Conservation (phyloP, 164 flowering plant species). For the Vitis rupestris region DNA sequence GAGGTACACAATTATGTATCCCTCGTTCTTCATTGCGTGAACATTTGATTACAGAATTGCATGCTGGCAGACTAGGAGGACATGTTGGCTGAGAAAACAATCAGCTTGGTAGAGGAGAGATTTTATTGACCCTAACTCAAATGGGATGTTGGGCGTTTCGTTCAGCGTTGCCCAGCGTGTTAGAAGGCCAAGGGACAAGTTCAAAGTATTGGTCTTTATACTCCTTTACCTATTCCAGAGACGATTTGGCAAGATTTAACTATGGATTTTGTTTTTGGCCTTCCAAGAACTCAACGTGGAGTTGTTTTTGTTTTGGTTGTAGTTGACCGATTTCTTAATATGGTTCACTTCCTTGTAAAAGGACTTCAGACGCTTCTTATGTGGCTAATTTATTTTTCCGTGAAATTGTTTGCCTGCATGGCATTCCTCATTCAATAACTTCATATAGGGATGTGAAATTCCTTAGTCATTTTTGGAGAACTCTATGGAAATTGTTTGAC, state of each 20-base stretch:
- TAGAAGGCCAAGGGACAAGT: neutral
- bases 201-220: neutral
- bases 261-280: neutral
- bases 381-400: neutral
- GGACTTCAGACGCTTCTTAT: neutral
- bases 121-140: neutral
- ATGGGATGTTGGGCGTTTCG: neutral
- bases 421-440: too few relatives aligned
- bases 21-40: neutral
- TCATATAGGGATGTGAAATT: too few relatives aligned
- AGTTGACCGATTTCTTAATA: constrained; percentile 1
- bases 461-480: too few relatives aligned
- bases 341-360: neutral
- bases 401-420: too few relatives aligned
- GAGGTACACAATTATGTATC: neutral
- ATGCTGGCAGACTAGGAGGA: neutral
- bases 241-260: neutral
- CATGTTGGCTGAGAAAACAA: constrained; percentile 3
- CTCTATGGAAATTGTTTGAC: neutral
- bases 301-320: constrained; percentile 5
- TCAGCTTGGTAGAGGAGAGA: neutral
- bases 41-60: neutral
- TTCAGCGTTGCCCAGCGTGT: neutral
- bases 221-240: neutral
- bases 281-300: neutral